Conservation (phyloP, 257 asterid genomes). For the Cinchona pubescens region DNA sequence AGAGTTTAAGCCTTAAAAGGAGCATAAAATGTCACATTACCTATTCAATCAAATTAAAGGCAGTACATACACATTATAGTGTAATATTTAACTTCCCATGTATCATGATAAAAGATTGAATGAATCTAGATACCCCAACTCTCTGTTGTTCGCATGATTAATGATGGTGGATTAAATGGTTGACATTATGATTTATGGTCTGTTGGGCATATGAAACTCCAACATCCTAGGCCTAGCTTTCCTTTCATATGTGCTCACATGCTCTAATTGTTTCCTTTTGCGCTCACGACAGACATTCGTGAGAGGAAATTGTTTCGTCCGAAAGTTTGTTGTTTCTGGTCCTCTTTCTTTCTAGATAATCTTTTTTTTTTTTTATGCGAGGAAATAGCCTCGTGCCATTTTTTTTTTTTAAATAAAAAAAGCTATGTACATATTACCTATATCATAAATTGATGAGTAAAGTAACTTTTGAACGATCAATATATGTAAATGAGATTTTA, state of each 20-base stretch:
- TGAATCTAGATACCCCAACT: not conserved
- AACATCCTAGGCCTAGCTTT: constrained; percentile 12
- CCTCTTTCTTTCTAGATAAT: not conserved
- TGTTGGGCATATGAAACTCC: not conserved
- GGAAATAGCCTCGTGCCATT: no score
- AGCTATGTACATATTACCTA: no score
- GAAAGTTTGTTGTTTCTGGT: not conserved
- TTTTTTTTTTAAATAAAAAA: no score
- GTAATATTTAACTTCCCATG: not conserved
- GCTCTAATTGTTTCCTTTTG: not conserved
- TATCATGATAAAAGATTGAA: not conserved
- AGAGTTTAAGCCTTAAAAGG: no score
- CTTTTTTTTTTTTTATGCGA: no score
- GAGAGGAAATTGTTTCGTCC: not conserved
- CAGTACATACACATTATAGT: not conserved
- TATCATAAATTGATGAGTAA: no score
- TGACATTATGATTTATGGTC: not conserved
- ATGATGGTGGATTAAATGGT: constrained; percentile 16
- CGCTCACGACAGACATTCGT: not conserved
- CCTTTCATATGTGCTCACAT: not conserved
- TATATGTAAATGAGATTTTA: no score
- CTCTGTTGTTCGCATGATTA: not conserved
- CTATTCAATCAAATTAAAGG: not conserved
- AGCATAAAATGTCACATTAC: no score
- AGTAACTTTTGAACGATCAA: no score